phyloP scores from a whole-genome alignment of 225 moss, liverwort and hornwort species.

The Asterella californica region DNA sequence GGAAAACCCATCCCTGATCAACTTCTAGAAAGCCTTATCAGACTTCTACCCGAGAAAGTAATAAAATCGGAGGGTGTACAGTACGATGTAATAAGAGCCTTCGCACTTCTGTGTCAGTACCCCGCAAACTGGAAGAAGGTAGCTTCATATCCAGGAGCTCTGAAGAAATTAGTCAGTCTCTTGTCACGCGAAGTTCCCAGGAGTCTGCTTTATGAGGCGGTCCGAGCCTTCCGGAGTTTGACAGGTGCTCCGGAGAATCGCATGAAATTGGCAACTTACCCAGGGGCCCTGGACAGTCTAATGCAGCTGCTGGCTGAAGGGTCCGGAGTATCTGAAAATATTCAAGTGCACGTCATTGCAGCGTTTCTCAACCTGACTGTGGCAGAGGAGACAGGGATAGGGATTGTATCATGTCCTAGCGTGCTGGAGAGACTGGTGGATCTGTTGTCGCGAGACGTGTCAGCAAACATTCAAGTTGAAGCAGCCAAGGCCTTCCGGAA shows the following conservation, averaged over 20 bases:
- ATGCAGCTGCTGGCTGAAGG: conserved; percentile 11
- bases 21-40: conserved; percentile 17
- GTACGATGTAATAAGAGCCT: conserved; percentile 19
- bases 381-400: conserved; percentile 13
- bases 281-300: conserved; percentile 6
- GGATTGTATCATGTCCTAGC: conserved; percentile 13
- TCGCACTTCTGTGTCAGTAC: conserved; percentile 13
- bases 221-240: conserved; percentile 16
- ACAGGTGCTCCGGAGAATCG: conserved; percentile 20
- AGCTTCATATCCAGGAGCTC: conserved; percentile 9
- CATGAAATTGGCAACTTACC: conserved; percentile 13
- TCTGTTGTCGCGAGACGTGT: conserved; percentile 15
- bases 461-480: conserved; percentile 14
- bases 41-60: conserved; percentile 10
- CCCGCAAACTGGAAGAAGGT: conserved; percentile 19
- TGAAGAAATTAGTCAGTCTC: conserved; percentile 20
- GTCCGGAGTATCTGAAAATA: conserved; percentile 15
- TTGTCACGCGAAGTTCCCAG: conserved; percentile 13
- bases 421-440: conserved; percentile 21
- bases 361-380: conserved; percentile 16
- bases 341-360: conserved; percentile 15
- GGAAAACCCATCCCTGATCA: conserved; percentile 19
- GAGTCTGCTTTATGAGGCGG: conserved; percentile 21
- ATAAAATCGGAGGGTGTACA: conserved; percentile 16
- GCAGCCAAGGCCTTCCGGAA: conserved; percentile 23